Evolutionary conservation across 306 rosid species (phyloP), one percentile per base, ranked within the genome.

Genomic region (Cicer cuneatum): DNA sequence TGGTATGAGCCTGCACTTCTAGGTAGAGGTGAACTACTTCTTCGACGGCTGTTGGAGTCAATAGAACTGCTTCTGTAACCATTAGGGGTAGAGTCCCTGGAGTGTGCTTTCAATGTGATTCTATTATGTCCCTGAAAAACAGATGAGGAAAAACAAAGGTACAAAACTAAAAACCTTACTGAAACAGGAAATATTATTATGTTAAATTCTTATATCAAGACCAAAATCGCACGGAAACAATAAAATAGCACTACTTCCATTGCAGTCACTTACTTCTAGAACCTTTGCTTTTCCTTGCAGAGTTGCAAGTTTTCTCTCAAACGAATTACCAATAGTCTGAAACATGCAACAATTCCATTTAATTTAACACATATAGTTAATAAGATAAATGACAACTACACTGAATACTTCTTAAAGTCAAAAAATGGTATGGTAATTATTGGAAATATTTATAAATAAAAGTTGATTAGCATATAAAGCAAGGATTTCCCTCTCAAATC

Each of bases 261-360:
- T n/a, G 65, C 6, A 74, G 53, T 72, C 74, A 86, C 97, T 74
- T 82, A 90, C 97, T 80, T 90, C 93, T 39, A 82, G 65, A 79
- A 15, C 72, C 58, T 83, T 85, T 14, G 80, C 52, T 56, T 83
- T 89, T 56, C 92, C 94, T 71, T 88, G 91, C 72, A 93, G 84
- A 85, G 85, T 81, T 53, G 97, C 92, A 74, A 93, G 98, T 87
- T 91, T 93, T 80, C 96, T 80, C 81, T 93, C 98, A 83, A 93
- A 93, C 33, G 98, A 93, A 74, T 93, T 93, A 19, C 98, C 98
- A 54, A 83, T 84, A 88, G 89, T 84, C 98, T 93, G 80, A 85
- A 84, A 56, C 73, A 73, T 93, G 80, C 86, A 84, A 56, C 73
- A 73, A 42, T 58, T 66, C 54, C 15, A 74, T 78, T 49, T 81